Base-by-base conservation (phyloP, 495 filamentous ascomycete species). In the Trichoderma erinaceum region DNA sequence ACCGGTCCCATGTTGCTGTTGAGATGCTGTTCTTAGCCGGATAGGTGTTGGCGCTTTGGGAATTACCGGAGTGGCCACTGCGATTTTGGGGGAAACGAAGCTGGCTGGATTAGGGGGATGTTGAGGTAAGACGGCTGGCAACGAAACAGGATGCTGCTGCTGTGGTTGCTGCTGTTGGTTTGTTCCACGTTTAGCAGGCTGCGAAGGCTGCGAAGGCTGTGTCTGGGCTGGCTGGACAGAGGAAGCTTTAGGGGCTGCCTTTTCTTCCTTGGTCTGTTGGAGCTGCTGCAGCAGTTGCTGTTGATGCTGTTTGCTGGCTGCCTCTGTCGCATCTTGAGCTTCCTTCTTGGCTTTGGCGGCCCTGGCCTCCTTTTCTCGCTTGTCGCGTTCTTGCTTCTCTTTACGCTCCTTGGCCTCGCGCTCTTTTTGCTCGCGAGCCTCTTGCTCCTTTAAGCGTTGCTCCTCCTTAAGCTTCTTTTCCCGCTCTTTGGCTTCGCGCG, bases 1-100 rank as follows among this genome's bases (percentile, higher is more conserved):
- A 90, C 90, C 11, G 86, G 90, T 52, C 77, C 84, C 74, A 85
- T 87, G 91, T 75, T 97, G 92, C 75, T 97, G 92, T 67, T 94
- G 91, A 16, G 94, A 97, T 29, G 85, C 73, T 68, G 93, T 91
- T 21, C 92, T 87, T 43, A 85, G 81, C 61, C 90, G 89, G 68
- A 85, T 88, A 16, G 92, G 91, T 27, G 92, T 93, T 4, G 92
- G 86, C 52, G 87, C 87, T 75, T 97, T 97, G 1, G 94, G 89
- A 50, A 96, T 78, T 46, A 86, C 87, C 6, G 95, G 93, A 6
- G 91, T 93, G 25, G 92, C 89, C 69, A 91, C 83, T 38, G 88
- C 77, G 44, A 93, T 81, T 73, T 90, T 90, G 16, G 96, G 96
- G 25, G 95, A 98, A 23, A 86, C 85, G 69, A 87, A 83, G 38